Percentiles rank a stretch among this genome's conserved stretches.
These are phyloP conservation scores for Dioszegia hungarica DNA, from an alignment of 768 basidiomycete species.

Conservation along the genomic window DNA sequence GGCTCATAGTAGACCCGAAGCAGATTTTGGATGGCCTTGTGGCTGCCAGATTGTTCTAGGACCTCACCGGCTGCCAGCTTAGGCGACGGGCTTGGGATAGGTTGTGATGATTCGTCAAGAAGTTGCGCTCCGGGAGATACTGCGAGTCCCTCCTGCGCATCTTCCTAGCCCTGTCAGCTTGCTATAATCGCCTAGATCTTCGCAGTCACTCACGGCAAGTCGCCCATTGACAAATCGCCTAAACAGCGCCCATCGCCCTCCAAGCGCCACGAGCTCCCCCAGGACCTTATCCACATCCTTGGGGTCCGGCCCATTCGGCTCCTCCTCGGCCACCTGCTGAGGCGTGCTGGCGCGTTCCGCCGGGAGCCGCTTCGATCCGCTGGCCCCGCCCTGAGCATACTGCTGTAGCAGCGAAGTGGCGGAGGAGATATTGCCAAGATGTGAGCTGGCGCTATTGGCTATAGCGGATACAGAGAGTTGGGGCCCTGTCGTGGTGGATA, in stretches of 20 bases:
- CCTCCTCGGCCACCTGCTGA: constrained; percentile 19
- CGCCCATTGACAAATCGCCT: constrained; percentile 76
- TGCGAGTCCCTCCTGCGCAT: neutral
- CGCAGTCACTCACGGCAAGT: constrained; percentile 42
- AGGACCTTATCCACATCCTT: constrained; percentile 85
- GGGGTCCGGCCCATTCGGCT: constrained; percentile 64
- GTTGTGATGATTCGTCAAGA: too few species aligned
- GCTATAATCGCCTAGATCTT: neutral
- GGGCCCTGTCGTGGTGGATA: constrained; percentile 11
- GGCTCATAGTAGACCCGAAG: constrained; percentile 74
- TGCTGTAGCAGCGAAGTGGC: constrained; percentile 39
- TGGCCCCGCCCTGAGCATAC: constrained; percentile 36
- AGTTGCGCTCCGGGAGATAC: too few species aligned
- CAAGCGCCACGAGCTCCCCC: constrained; percentile 84
- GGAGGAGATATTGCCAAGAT: constrained; percentile 39
- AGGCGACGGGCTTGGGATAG: too few species aligned
- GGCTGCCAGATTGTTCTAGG: constrained; percentile 47
- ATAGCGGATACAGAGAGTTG: constrained; percentile 29
- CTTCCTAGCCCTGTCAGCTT: neutral
- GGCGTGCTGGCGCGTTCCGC: constrained; percentile 3
- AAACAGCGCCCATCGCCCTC: constrained; percentile 86
- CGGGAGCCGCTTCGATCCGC: neutral
- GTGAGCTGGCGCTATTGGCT: constrained; percentile 31
- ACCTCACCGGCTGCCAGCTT: constrained; percentile 16
- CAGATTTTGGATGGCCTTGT: constrained; percentile 60